These are phyloP conservation scores for Grifola frondosa DNA, from an alignment of 1,284 basidiomycete species.

Conservation along the genomic window DNA sequence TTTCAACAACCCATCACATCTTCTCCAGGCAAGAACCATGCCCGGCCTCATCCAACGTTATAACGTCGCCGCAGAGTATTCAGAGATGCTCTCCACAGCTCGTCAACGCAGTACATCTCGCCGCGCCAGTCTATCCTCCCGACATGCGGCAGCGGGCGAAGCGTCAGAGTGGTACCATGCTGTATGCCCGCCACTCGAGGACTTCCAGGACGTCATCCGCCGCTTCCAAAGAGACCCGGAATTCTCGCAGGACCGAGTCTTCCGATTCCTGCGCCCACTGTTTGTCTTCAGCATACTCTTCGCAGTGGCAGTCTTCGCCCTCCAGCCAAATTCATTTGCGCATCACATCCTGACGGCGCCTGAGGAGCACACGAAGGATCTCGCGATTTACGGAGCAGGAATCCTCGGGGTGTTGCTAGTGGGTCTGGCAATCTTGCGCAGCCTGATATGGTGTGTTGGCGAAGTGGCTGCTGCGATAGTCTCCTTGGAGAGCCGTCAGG, in stretches of 20 bases:
- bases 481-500: conserved; percentile 4
- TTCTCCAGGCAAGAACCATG: conserved; percentile 13
- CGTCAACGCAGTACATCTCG: background rate
- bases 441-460: conserved; percentile 14
- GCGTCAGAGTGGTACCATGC: conserved; percentile 15
- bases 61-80: conserved; percentile 14
- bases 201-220: conserved; percentile 13
- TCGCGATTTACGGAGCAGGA: background rate
- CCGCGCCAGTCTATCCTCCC: background rate
- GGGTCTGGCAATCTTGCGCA: conserved; percentile 9
- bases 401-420: conserved; percentile 4
- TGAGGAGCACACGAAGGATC: conserved; percentile 2
- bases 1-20: no score
- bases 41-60: conserved; percentile 19
- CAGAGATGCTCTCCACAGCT: conserved; percentile 14
- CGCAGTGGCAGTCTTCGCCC: conserved; percentile 12
- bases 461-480: conserved; percentile 5
- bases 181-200: conserved; percentile 15
- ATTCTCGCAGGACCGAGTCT: conserved; percentile 15
- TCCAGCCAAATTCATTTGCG: conserved; percentile 16
- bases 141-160: conserved; percentile 4
- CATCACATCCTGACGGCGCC: conserved; percentile 17
- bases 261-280: conserved; percentile 15
- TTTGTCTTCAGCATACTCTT: conserved; percentile 16
- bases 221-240: conserved; percentile 15